Evolutionary conservation across 805 yeast genomes (phyloP).

Genomic region (Hanseniaspora guilliermondii): DNA sequence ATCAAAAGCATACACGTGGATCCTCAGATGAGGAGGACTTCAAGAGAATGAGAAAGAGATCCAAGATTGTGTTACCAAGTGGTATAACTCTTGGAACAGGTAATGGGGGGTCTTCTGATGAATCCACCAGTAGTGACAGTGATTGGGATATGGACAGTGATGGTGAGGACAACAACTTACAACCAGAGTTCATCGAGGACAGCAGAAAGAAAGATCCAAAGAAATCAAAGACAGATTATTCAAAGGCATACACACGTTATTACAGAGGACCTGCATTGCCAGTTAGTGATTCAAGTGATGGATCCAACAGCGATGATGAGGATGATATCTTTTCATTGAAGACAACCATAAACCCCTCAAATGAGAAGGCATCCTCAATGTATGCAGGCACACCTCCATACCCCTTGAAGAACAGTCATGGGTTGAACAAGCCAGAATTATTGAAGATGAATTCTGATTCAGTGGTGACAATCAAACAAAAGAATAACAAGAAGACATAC

Average conservation of each 20-base stretch:
- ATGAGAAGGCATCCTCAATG: not conserved
- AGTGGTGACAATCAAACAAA: not conserved
- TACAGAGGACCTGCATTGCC: conserved; percentile 12
- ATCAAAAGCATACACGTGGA: conserved; percentile 14
- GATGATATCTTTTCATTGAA: conserved; percentile 21
- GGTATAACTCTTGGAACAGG: conserved; percentile 12
- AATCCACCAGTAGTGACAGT: conserved; percentile 17
- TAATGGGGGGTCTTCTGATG: conserved; percentile 14
- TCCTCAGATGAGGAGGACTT: conserved; percentile 30
- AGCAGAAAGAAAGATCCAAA: not conserved
- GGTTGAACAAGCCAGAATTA: conserved; percentile 8
- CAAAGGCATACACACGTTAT: conserved; percentile 13
- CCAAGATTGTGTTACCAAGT: conserved; percentile 13
- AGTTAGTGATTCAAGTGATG: conserved; percentile 18
- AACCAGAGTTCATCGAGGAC: conserved; percentile 4
- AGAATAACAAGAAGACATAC: not conserved
- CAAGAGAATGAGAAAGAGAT: conserved; percentile 17
- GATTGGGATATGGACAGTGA: conserved; percentile 1
- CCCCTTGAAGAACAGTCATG: conserved; percentile 11
- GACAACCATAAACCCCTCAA: not conserved
- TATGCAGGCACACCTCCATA: conserved; percentile 8
- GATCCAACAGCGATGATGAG: conserved; percentile 17
- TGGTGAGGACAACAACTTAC: conserved; percentile 14
- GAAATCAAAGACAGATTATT: conserved; percentile 19
- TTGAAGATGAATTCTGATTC: not conserved